Base-by-base conservation (phyloP, 306 rosid species). In the Cercis canadensis region DNA sequence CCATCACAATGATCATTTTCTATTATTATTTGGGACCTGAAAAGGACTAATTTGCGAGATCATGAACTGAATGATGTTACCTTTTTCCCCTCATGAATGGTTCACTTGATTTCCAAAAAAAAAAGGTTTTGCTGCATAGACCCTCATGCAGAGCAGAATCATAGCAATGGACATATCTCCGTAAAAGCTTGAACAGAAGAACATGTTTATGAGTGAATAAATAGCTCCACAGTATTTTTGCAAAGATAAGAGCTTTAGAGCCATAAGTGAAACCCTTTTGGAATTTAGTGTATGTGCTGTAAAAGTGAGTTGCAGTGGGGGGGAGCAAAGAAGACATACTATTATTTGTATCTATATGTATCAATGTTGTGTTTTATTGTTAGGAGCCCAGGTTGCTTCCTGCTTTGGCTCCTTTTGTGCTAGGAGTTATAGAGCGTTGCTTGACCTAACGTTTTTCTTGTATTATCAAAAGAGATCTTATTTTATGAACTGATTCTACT, bases 51-150 rank as follows among this genome's bases (percentile, higher is more conserved):
- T n/a, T n/a, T n/a, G n/a, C n/a, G n/a, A n/a, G n/a, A n/a, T n/a
- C n/a, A n/a, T n/a, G n/a, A n/a, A n/a, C 68, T 62, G 21, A 60
- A 32, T 55, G 53, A 19, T 62, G 45, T 47, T 57, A 4, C 12
- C 24, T 34, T 13, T 6, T 40, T 62, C 14, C 56, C 44, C 81
- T 65, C 3, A 72, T 75, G 52, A 64, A 60, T 74, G 65, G 51
- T 81, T 80, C 70, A 43, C 64, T 67, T 76, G 74, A 16, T 76
- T 81, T 79, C 43, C 97, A 91, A 97, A 94, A 86, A 80, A 80
- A 94, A 94, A 89, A 89, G 99, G 99, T 91, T 91, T 75, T 94
- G 99, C 96, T 94, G 99, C 90, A 57, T 94, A 52, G 79, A 69
- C 60, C 92, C 98, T 69, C 80, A 89, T 16, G 85, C 92, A 0